Evolutionary conservation across 169 alveolate species (phyloP).

Genomic region (Plasmodium blacklocki): DNA sequence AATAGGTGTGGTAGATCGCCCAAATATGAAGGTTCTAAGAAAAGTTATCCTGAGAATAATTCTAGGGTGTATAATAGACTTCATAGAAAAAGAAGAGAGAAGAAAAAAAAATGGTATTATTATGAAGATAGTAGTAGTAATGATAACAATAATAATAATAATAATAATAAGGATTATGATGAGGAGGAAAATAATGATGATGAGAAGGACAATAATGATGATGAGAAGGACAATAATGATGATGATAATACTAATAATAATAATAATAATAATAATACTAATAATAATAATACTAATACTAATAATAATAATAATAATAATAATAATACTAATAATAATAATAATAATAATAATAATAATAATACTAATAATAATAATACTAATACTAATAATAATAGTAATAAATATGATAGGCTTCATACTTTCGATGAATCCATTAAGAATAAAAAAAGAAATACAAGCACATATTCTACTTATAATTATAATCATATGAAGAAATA

Average conservation of each 20-base stretch:
- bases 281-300: not conserved
- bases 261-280: not conserved
- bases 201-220: not conserved
- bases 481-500: too few relatives aligned
- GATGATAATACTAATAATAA: not conserved
- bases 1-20: too few relatives aligned
- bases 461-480: too few relatives aligned
- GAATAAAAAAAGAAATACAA: too few relatives aligned
- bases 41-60: too few relatives aligned
- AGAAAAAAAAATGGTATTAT: conserved; percentile 46
- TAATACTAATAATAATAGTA: not conserved
- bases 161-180: not conserved
- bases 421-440: too few relatives aligned
- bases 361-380: not conserved
- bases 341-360: too few relatives aligned
- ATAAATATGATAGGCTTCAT: not conserved
- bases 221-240: not conserved
- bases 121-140: conserved; percentile 40
- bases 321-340: too few relatives aligned
- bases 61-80: too few relatives aligned
- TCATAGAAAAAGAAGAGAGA: not conserved
- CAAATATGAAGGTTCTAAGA: too few relatives aligned
- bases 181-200: not conserved
- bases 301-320: not conserved
- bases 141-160: not conserved